Conservation (phyloP, 129 eudicot species). For the Oenanthe sinensis region DNA sequence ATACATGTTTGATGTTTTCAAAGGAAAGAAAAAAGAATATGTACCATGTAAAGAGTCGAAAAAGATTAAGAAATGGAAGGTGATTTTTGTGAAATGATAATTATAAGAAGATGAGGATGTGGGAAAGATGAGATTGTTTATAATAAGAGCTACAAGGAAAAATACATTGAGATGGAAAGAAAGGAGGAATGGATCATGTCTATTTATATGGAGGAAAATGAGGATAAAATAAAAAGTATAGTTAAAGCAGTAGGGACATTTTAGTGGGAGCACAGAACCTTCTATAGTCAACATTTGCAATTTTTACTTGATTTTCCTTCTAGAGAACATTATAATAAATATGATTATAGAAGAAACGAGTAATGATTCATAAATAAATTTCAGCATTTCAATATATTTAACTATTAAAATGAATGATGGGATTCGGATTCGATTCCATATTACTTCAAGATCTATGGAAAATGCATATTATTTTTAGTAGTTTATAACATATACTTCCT, state of each 20-base stretch:
- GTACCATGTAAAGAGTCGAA: constrained; percentile 3
- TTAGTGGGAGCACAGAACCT: not conserved
- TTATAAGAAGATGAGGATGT: not conserved
- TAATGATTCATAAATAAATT: not conserved
- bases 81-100: not conserved
- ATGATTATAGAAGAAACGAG: not conserved
- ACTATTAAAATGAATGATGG: too few relatives aligned
- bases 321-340: not conserved
- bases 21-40: not conserved
- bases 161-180: not conserved
- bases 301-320: not conserved
- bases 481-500: too few relatives aligned
- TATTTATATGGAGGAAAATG: constrained; percentile 5
- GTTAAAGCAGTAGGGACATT: not conserved
- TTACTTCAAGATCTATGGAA: too few relatives aligned
- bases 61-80: not conserved
- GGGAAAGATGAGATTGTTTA: not conserved
- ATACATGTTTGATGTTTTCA: not conserved
- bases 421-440: too few relatives aligned
- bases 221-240: not conserved
- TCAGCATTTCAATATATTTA: not conserved
- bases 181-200: constrained; percentile 1
- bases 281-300: not conserved
- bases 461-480: too few relatives aligned
- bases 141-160: not conserved